A percentile compares a stretch with the other conserved stretches of the same genome.
These are phyloP conservation scores for Xanthoceras sorbifolium DNA, from an alignment of 345 rosid species.

Conservation along the genomic window DNA sequence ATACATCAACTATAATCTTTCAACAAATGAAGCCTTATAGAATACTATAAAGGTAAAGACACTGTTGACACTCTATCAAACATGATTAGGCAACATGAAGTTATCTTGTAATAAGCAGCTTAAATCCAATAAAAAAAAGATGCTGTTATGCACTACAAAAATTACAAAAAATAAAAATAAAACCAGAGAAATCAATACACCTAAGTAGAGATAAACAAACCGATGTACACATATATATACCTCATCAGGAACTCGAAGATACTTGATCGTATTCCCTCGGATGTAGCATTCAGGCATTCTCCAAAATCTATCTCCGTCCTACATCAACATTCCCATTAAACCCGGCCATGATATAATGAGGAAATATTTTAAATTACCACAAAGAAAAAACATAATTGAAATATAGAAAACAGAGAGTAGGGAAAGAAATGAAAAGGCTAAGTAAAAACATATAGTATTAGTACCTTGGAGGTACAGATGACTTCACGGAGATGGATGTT, in stretches of 20 bases:
- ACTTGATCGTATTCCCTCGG: constrained; percentile 97
- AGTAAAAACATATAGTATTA: not conserved
- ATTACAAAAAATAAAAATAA: not conserved
- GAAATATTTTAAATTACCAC: not conserved
- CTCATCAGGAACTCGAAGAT: constrained; percentile 99
- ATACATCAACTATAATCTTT: not conserved
- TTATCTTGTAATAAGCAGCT: not conserved
- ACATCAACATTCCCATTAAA: constrained; percentile 20
- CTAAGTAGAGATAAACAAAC: not conserved
- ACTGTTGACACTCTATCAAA: not conserved
- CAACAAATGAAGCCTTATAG: not conserved
- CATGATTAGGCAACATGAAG: not conserved
- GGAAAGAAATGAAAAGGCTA: not conserved
- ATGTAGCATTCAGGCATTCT: constrained; percentile 99
- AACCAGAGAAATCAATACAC: not conserved
- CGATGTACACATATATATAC: constrained; percentile 31
- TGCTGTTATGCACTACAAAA: not conserved
- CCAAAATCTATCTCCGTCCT: constrained; percentile 99
- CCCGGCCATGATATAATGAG: not conserved
- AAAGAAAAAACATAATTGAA: not conserved
- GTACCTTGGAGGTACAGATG: constrained; percentile 97
- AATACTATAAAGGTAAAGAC: not conserved
- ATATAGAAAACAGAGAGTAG: not conserved
- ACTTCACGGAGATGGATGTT: constrained; percentile 99
- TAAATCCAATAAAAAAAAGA: not conserved